These are phyloP conservation scores for Nakaseomyces sp. DNA, from an alignment of 1,139 yeast genomes.

Conservation along the genomic window DNA sequence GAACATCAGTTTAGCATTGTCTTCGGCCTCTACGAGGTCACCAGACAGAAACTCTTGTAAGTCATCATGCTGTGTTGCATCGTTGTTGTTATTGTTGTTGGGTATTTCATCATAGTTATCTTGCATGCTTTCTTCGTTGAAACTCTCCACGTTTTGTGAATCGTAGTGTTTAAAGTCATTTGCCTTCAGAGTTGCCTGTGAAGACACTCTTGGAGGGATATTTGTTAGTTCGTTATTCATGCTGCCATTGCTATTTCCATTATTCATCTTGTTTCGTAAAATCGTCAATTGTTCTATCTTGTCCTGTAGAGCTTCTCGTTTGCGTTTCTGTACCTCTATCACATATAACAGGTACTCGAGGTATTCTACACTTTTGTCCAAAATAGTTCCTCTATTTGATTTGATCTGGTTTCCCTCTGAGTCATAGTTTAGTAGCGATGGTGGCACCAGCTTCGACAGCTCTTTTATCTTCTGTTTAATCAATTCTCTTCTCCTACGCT, in stretches of 20 bases:
- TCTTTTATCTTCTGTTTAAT: slow-evolving; percentile 71
- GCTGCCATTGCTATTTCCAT: not conserved
- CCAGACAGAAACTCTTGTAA: slow-evolving; percentile 29
- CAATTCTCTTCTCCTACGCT: slow-evolving; percentile 66
- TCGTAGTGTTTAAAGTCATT: slow-evolving; percentile 1
- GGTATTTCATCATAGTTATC: not conserved
- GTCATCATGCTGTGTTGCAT: slow-evolving; percentile 18
- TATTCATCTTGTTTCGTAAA: slow-evolving; percentile 7
- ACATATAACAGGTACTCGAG: slow-evolving; percentile 46
- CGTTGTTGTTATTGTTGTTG: not conserved
- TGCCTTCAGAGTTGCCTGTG: not conserved
- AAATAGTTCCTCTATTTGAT: slow-evolving; percentile 63
- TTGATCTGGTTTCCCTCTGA: slow-evolving; percentile 54
- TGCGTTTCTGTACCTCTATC: slow-evolving; percentile 35
- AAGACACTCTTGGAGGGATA: slow-evolving; percentile 1
- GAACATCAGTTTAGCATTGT: slow-evolving; percentile 27
- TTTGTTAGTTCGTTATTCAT: too few species aligned
- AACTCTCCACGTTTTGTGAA: not conserved
- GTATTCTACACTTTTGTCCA: slow-evolving; percentile 62
- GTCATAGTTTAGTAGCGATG: slow-evolving; percentile 48
- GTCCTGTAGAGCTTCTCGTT: slow-evolving; percentile 29
- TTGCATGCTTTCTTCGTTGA: too few species aligned
- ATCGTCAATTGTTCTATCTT: slow-evolving; percentile 34
- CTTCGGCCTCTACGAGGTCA: slow-evolving; percentile 28
- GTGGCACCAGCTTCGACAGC: slow-evolving; percentile 62